Evolutionary conservation across 176 grass and related monocot species (phyloP).

Genomic region (Oryza officinalis): DNA sequence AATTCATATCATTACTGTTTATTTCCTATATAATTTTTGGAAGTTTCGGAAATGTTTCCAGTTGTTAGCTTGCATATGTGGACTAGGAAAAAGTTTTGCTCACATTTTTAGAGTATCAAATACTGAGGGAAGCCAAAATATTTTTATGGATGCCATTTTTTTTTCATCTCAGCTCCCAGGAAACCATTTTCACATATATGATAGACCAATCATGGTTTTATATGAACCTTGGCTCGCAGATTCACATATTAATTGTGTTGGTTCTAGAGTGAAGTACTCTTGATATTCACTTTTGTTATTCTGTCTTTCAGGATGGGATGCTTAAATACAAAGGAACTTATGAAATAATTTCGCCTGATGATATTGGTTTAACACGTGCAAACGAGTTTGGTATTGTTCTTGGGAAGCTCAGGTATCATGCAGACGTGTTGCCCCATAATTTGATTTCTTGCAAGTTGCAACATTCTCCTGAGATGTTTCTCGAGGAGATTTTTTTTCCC

Average conservation of each 20-base stretch:
- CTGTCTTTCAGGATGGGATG: constrained; percentile 84
- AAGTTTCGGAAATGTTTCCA: not conserved
- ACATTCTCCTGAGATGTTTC: not conserved
- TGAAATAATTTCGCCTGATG: constrained; percentile 97
- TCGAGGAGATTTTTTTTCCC: not conserved
- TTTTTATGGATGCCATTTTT: not conserved
- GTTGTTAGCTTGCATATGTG: not conserved
- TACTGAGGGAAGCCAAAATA: not conserved
- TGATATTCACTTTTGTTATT: constrained; percentile 4
- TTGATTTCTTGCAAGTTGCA: not conserved
- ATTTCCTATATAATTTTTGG: not conserved
- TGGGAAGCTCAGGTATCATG: constrained; percentile 87
- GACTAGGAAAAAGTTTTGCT: not conserved
- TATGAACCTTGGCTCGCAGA: not conserved
- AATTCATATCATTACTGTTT: not conserved
- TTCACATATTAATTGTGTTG: not conserved
- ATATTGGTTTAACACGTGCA: constrained; percentile 89
- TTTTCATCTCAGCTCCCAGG: not conserved
- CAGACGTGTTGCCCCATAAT: not conserved
- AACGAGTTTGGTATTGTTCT: constrained; percentile 98
- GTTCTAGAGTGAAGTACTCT: not conserved
- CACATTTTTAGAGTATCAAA: not conserved
- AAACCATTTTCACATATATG: not conserved
- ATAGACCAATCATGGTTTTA: not conserved
- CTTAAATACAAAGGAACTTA: constrained; percentile 97